Evolutionary conservation across 2,329 filamentous ascomycete genomes (phyloP).

Genomic region (Colletotrichum euphorbiae): DNA sequence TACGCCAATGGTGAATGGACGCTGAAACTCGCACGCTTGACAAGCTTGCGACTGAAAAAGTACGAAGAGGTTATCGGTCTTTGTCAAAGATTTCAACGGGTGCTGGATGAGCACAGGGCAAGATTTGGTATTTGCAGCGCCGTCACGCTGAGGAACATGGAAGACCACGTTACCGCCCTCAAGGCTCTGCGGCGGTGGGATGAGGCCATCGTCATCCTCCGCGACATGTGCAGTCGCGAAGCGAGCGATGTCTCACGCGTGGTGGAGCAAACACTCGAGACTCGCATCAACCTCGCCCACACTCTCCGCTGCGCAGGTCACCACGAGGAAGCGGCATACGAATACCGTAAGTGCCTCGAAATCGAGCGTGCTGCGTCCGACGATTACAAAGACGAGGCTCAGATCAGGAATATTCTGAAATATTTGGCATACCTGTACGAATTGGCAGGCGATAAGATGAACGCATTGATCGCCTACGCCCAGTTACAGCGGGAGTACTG

Average conservation of each 20-base stretch:
- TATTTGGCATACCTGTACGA: conserved; percentile 41
- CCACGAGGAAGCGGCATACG: conserved; percentile 38
- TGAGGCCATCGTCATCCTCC: conserved; percentile 36
- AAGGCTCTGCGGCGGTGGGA: conserved; percentile 32
- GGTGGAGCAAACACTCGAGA: conserved; percentile 34
- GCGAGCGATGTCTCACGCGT: conserved; percentile 28
- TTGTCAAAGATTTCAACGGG: conserved; percentile 35
- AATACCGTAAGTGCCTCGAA: conserved; percentile 41
- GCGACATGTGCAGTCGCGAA: conserved; percentile 39
- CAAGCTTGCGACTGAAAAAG: conserved; percentile 32
- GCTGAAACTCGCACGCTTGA: conserved; percentile 40
- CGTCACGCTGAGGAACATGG: conserved; percentile 37
- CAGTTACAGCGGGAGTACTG: conserved; percentile 39
- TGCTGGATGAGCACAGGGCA: conserved; percentile 36
- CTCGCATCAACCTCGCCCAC: conserved; percentile 37
- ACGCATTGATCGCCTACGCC: conserved; percentile 36
- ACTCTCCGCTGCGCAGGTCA: conserved; percentile 29
- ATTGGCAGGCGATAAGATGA: conserved; percentile 21
- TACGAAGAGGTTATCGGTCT: conserved; percentile 39
- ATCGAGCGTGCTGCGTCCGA: conserved; percentile 28
- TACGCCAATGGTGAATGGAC: conserved; percentile 42
- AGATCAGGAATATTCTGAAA: conserved; percentile 38
- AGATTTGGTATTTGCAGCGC: conserved; percentile 33
- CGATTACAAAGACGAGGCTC: conserved; percentile 33
- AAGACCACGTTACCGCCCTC: conserved; percentile 37